Evolutionary conservation across 2,329 filamentous ascomycete genomes (phyloP).

Genomic region (Trichoderma atrobrunneum): DNA sequence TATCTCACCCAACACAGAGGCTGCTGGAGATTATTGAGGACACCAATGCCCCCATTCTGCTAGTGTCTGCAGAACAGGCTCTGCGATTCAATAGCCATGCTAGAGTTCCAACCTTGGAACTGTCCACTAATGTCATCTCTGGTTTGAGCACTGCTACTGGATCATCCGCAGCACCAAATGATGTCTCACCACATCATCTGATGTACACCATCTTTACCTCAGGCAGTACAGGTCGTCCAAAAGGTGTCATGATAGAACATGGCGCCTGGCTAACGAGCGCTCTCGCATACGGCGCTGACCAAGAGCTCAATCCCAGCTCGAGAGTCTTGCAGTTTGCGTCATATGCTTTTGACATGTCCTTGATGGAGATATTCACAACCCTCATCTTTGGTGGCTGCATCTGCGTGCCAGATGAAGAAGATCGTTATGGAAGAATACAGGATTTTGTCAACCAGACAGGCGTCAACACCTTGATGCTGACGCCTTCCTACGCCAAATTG

Average conservation of each 20-base stretch:
- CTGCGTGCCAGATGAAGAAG: constrained; percentile 27
- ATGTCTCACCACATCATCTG: background rate
- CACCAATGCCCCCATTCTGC: background rate
- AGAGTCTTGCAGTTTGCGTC: constrained; percentile 27
- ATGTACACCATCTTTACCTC: constrained; percentile 27
- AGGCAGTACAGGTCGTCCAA: constrained; percentile 28
- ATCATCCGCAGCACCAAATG: background rate
- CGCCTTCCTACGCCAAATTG: constrained; percentile 26
- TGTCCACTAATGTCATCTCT: background rate
- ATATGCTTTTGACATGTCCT: constrained; percentile 26
- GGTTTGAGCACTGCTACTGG: background rate
- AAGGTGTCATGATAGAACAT: constrained; percentile 27
- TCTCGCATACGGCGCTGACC: background rate
- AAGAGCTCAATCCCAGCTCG: constrained; percentile 13
- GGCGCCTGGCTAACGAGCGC: constrained; percentile 18
- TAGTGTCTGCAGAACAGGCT: background rate
- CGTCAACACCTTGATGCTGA: constrained; percentile 27
- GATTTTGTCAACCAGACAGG: constrained; percentile 21
- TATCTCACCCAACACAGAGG: background rate
- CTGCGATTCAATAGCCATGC: background rate
- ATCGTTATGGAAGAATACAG: constrained; percentile 12
- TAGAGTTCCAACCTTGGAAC: background rate
- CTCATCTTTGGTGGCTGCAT: constrained; percentile 24
- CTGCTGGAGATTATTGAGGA: background rate
- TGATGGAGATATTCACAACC: constrained; percentile 23